A percentile compares a stretch with the other conserved stretches of the same genome.
Evolutionary conservation across 257 asterid genomes (phyloP).

Genomic region (Nicotiana knightiana): DNA sequence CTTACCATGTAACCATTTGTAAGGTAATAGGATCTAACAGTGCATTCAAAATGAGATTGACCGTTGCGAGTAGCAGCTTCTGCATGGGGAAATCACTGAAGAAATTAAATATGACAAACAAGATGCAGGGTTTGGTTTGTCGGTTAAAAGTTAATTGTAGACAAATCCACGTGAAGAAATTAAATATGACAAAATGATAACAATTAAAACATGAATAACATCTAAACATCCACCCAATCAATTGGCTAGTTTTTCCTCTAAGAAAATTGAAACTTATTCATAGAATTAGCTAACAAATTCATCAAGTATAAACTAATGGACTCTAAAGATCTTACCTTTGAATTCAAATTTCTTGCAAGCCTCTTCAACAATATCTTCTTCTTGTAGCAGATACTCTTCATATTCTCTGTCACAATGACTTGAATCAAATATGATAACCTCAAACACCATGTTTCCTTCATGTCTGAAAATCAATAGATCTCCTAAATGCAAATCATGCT

Average conservation of each 20-base stretch:
- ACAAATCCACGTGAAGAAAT: not conserved
- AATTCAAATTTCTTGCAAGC: not conserved
- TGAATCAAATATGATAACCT: not conserved
- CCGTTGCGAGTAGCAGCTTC: not conserved
- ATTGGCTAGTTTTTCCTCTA: not conserved
- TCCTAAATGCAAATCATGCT: not conserved
- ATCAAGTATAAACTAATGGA: too few species aligned
- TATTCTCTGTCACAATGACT: not conserved
- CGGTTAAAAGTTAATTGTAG: not conserved
- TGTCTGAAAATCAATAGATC: not conserved
- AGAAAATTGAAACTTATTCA: not conserved
- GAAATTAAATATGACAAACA: too few species aligned
- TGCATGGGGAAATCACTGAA: not conserved
- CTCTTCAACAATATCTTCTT: not conserved
- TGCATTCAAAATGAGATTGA: not conserved
- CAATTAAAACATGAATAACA: not conserved
- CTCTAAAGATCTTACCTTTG: not conserved
- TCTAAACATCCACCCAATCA: not conserved
- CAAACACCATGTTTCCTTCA: not conserved
- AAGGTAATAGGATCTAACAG: not conserved
- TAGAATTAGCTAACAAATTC: too few species aligned
- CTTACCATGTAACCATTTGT: not conserved
- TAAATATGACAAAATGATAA: not conserved
- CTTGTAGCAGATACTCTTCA: not conserved
- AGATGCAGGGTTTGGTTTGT: not conserved